Conservation (phyloP, 352 stramenopile species). For the Paralagenidium karlingii region DNA sequence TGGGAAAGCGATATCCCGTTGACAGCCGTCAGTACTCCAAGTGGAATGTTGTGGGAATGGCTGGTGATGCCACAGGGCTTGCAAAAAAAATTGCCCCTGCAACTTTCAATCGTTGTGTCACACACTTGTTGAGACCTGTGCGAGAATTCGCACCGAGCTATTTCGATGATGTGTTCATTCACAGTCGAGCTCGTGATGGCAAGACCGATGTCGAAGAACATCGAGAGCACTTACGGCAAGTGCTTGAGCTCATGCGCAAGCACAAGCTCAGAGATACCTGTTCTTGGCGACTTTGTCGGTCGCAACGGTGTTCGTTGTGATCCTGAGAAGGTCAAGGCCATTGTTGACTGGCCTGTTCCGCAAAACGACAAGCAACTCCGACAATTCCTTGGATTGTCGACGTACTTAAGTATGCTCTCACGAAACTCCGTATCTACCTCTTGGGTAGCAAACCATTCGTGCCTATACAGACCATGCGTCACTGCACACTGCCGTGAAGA, state of each 20-base stretch:
- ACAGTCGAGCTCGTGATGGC: not conserved
- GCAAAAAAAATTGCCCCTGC: slow-evolving; percentile 12
- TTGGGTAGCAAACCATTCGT: slow-evolving; percentile 9
- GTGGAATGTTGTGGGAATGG: not conserved
- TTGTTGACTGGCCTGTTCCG: not conserved
- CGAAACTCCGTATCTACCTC: slow-evolving; percentile 16
- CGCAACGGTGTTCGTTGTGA: not conserved
- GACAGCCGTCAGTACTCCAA: not conserved
- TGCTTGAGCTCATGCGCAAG: not conserved
- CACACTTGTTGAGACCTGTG: slow-evolving; percentile 8
- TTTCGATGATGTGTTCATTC: slow-evolving; percentile 1
- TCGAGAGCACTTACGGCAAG: not conserved
- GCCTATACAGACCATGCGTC: slow-evolving; percentile 17
- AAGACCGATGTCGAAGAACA: not conserved
- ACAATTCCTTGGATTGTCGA: slow-evolving; percentile 9
- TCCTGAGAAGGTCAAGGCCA: not conserved
- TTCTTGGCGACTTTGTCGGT: not conserved
- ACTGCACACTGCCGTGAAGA: not conserved
- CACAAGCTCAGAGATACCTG: not conserved
- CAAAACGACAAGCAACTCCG: not conserved
- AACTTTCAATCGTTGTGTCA: slow-evolving; percentile 21
- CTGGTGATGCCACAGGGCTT: slow-evolving; percentile 7
- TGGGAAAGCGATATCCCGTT: not conserved
- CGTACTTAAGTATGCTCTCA: slow-evolving; percentile 7
- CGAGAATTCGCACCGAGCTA: slow-evolving; percentile 2